A percentile compares a stretch with the other conserved stretches of the same genome.
These are phyloP conservation scores for Neurospora terricola DNA, from an alignment of 495 filamentous ascomycete genomes.

Conservation along the genomic window DNA sequence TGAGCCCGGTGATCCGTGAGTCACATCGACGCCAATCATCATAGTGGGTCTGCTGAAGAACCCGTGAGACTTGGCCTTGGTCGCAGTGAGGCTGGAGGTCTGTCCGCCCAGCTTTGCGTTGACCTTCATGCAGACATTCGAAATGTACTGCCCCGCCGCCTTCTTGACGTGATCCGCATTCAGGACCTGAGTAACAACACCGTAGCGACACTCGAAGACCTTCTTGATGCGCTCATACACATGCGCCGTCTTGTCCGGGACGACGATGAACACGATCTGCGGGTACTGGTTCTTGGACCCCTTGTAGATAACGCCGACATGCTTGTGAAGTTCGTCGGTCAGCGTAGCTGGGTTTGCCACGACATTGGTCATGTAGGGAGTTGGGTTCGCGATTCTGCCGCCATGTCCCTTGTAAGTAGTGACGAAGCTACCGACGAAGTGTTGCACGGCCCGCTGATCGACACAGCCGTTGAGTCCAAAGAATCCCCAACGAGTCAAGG, in stretches of 20 bases:
- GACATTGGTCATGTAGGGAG: constrained; percentile 9
- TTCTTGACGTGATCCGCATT: constrained; percentile 52
- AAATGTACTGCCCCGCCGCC: constrained; percentile 63
- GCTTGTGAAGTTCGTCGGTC: neutral
- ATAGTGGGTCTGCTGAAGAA: constrained; percentile 48
- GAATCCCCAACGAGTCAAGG: constrained; percentile 64
- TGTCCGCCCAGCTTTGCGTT: constrained; percentile 91
- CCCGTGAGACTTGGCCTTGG: constrained; percentile 10
- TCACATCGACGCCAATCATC: constrained; percentile 84
- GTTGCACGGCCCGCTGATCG: constrained; percentile 34
- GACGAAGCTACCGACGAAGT: constrained; percentile 51
- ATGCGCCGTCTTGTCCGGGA: constrained; percentile 53
- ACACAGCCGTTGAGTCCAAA: constrained; percentile 17
- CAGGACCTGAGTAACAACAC: constrained; percentile 63
- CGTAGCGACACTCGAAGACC: constrained; percentile 69
- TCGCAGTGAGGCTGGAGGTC: constrained; percentile 33
- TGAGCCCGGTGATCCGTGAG: constrained; percentile 62
- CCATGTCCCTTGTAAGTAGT: constrained; percentile 61
- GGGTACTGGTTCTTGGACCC: constrained; percentile 15
- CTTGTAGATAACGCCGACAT: neutral
- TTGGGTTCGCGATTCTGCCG: constrained; percentile 42
- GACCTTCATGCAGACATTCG: constrained; percentile 88
- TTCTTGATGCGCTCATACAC: constrained; percentile 76
- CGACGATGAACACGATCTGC: constrained; percentile 63
- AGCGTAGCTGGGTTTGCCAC: neutral